Evolutionary conservation across 306 rosid genomes (phyloP).

Genomic region (Pyrus pyrifolia): DNA sequence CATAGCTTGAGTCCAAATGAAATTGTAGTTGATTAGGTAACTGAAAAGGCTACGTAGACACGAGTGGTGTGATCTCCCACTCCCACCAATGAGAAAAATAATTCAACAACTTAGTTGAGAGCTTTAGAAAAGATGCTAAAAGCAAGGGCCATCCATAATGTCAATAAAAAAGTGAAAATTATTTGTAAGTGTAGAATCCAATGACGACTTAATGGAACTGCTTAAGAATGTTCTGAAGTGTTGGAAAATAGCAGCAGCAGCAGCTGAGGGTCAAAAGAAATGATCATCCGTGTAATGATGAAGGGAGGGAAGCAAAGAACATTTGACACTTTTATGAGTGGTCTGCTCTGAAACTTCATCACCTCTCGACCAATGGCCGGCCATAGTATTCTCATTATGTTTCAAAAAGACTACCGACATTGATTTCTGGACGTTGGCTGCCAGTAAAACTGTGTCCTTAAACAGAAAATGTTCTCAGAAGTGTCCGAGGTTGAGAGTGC

Average conservation of each 20-base stretch:
- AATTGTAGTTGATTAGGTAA: no score
- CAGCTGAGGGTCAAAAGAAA: background rate
- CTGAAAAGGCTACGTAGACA: background rate
- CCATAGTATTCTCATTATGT: background rate
- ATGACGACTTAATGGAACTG: conserved; percentile 17
- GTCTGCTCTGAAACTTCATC: background rate
- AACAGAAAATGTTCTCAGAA: background rate
- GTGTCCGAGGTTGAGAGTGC: background rate
- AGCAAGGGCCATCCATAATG: conserved; percentile 2
- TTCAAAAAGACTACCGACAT: background rate
- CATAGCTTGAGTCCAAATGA: no score
- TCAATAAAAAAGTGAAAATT: background rate
- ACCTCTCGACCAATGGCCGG: background rate
- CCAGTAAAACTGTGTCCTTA: background rate
- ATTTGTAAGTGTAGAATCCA: conserved; percentile 15
- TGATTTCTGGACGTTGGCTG: background rate
- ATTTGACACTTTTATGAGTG: background rate
- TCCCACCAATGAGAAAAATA: conserved; percentile 4
- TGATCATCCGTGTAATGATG: conserved; percentile 1
- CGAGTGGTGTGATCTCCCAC: conserved; percentile 7
- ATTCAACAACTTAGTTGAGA: no score
- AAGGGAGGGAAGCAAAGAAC: background rate
- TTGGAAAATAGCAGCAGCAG: background rate
- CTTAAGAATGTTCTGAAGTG: conserved; percentile 17
- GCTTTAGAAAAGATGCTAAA: conserved; percentile 16